phyloP scores from a whole-genome alignment of 1,284 basidiomycete genomes.

The Apiotrichum mycotoxinovorans region DNA sequence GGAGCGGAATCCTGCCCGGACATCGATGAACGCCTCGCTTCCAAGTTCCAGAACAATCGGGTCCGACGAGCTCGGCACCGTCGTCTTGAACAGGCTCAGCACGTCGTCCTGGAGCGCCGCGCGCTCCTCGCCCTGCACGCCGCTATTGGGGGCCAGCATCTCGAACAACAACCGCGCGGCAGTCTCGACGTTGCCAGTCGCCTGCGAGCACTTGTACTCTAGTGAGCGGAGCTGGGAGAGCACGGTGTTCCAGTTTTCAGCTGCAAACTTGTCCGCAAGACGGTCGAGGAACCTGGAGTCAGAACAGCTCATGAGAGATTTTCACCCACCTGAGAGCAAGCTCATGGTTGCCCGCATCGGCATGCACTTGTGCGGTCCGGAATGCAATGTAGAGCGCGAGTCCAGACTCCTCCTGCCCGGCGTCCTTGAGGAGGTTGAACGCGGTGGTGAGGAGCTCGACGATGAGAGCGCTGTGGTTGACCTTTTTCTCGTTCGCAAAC shows the following conservation, averaged over 20 bases:
- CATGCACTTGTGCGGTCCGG: conserved; percentile 77
- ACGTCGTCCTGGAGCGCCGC: conserved; percentile 59
- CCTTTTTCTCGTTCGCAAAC: conserved; percentile 79
- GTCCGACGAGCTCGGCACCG: conserved; percentile 59
- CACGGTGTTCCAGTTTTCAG: conserved; percentile 70
- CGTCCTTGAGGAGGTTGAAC: conserved; percentile 80
- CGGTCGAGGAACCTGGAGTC: conserved; percentile 83
- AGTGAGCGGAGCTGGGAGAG: conserved; percentile 66
- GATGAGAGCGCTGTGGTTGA: conserved; percentile 75
- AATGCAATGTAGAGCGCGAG: conserved; percentile 79
- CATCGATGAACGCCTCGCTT: not conserved
- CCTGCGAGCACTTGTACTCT: conserved; percentile 75
- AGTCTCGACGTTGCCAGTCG: conserved; percentile 68
- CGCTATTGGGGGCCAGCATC: conserved; percentile 68
- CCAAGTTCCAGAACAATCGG: conserved; percentile 62
- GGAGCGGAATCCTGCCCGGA: conserved; percentile 59
- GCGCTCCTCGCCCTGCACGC: conserved; percentile 34
- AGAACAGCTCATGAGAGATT: conserved; percentile 62
- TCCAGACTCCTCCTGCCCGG: conserved; percentile 56
- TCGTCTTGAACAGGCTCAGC: conserved; percentile 66
- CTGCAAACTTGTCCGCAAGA: conserved; percentile 76
- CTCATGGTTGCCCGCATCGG: conserved; percentile 60
- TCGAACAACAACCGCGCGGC: conserved; percentile 71
- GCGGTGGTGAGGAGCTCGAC: conserved; percentile 86
- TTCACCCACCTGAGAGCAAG: conserved; percentile 69